Conservation (phyloP, 202 grass and related monocot species). For the Elaeis oleifera region DNA sequence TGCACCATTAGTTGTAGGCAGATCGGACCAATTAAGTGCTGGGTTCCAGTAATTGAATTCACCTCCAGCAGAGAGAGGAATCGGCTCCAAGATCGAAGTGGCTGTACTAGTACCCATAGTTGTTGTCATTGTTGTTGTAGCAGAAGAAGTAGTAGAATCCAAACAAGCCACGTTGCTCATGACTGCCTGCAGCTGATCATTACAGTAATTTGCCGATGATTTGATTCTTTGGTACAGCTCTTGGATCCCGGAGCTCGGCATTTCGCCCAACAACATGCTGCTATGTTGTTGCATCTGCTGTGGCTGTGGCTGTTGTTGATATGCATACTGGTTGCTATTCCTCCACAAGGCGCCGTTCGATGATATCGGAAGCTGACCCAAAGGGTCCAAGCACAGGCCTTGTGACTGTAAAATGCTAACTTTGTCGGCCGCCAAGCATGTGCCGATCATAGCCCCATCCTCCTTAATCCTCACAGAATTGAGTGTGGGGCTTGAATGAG, state of each 20-base stretch:
- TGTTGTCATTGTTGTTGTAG: conserved; percentile 5
- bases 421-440: not conserved
- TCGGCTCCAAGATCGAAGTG: conserved; percentile 7
- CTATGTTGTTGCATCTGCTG: conserved; percentile 21
- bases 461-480: not conserved
- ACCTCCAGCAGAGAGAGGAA: not conserved
- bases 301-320: conserved; percentile 31
- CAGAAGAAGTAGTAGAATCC: conserved; percentile 3
- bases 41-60: conserved; percentile 12
- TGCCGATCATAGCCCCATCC: too few species aligned
- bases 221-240: conserved; percentile 5
- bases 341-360: conserved; percentile 11
- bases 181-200: conserved; percentile 53
- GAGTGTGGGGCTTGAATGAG: not conserved
- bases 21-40: conserved; percentile 42
- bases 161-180: conserved; percentile 30
- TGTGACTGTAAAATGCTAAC: not conserved
- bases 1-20: conserved; percentile 44
- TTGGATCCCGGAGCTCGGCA: conserved; percentile 37
- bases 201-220: conserved; percentile 40
- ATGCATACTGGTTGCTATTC: conserved; percentile 5
- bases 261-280: conserved; percentile 31
- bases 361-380: conserved; percentile 35
- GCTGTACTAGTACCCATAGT: conserved; percentile 13
- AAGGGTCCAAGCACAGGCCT: not conserved